phyloP scores from a whole-genome alignment of 225 moss, liverwort and hornwort species.

The Antitrichia curtipendula region DNA sequence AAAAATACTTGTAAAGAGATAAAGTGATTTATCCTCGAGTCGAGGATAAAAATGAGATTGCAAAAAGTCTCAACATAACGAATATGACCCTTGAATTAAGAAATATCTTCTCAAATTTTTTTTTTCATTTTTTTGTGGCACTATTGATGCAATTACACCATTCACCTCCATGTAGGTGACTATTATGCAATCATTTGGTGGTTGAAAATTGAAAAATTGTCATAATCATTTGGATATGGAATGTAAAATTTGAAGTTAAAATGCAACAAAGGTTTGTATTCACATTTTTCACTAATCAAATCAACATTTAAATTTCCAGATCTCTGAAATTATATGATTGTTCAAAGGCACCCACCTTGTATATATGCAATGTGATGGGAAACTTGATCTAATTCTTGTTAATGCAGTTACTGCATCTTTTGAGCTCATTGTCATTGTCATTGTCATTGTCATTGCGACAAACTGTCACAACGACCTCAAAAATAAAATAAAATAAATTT shows the following conservation, averaged over 20 bases:
- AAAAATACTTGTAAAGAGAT: too few relatives aligned
- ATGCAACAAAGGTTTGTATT: not conserved
- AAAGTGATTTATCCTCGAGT: too few relatives aligned
- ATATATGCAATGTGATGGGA: not conserved
- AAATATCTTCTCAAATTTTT: not conserved
- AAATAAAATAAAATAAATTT: too few relatives aligned
- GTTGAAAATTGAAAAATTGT: not conserved
- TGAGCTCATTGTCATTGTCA: too few relatives aligned
- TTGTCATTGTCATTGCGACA: too few relatives aligned
- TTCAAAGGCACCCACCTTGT: not conserved
- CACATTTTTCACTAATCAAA: not conserved
- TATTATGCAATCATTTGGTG: not conserved
- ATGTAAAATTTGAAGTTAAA: not conserved
- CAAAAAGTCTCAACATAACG: too few relatives aligned
- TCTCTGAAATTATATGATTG: not conserved
- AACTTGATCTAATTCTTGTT: too few relatives aligned
- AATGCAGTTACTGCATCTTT: too few relatives aligned
- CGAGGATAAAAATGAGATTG: too few relatives aligned
- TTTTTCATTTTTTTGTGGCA: not conserved
- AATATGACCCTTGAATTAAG: too few relatives aligned
- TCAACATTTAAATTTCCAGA: not conserved
- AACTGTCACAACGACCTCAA: too few relatives aligned
- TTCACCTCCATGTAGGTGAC: not conserved
- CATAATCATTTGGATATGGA: rapidly evolving
- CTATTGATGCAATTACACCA: not conserved